Evolutionary conservation across 805 yeast genomes (phyloP), one percentile per base, ranked within the genome.

Genomic region (Schwanniomyces vanrijiae): DNA sequence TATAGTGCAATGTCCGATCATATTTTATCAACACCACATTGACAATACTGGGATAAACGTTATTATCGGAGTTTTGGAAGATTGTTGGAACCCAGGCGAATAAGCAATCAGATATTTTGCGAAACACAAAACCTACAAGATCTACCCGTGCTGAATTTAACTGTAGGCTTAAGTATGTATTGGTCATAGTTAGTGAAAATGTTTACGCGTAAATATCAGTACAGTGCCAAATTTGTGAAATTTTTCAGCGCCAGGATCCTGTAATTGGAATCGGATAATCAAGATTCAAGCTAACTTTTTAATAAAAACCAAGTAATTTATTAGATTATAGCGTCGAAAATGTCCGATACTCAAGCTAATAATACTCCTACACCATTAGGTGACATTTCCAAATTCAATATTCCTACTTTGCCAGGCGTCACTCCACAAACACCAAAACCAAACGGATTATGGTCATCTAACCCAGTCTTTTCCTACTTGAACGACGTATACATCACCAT

Each of bases 391-490:
- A 81, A 83, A 62, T 67, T 81, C 58, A 61, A 67, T 52, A 62
- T 79, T 43, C 78, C 88, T 26, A 77, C 87, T 13, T 69, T 83
- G 51, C 84, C 88, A 38, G 80, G 77, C 37, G 73, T 82, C 48
- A 68, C 81, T 46, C 77, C 82, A 25, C 70, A 73, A 56, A 75
- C 80, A 48, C 79, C 81, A 44, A 76, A 77, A 54, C 76, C 74
- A 40, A 65, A 77, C 48, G 79, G 80, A 10, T 82, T 87, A 63
- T 86, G 91, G 92, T 80, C 89, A 5, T 80, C 90, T 37, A 88
- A 88, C 71, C 96, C 96, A 43, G 80, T 89, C 41, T 86, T 86
- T 62, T 81, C 88, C 48, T 89, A 84, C 71, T 75, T 87, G 58
- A 83, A 87, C 65, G 88, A 86, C 61, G 87, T 85, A 52, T 86